Evolutionary conservation across 2,329 filamentous ascomycete species (phyloP).

Genomic region (Penicillium freii): DNA sequence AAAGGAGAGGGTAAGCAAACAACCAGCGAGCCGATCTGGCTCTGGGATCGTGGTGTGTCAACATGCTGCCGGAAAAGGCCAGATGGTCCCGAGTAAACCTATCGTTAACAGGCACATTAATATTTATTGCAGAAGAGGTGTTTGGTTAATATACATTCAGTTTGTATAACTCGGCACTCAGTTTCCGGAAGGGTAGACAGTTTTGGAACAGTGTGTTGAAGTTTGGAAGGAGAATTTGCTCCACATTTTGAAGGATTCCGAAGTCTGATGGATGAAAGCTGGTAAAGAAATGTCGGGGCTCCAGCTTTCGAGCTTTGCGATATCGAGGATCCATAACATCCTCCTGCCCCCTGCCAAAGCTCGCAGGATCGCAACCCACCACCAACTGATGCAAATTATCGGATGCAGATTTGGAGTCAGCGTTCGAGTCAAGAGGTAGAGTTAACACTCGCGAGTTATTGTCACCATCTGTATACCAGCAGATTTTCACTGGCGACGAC

Average conservation of each 20-base stretch:
- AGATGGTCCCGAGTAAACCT: constrained; percentile 54
- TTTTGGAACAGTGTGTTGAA: constrained; percentile 16
- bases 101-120: not conserved
- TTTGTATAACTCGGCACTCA: constrained; percentile 58
- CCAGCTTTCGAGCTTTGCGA: constrained; percentile 54
- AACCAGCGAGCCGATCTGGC: constrained; percentile 56
- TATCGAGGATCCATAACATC: constrained; percentile 54
- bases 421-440: not conserved
- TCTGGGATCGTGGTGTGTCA: constrained; percentile 51
- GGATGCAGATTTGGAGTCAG: not conserved
- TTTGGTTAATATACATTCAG: constrained; percentile 44
- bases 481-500: not conserved
- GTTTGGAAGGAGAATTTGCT: constrained; percentile 47
- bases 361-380: constrained; percentile 45
- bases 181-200: constrained; percentile 25
- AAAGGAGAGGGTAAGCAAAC: constrained; percentile 48
- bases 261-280: constrained; percentile 53
- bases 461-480: not conserved
- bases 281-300: constrained; percentile 47
- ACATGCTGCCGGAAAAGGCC: constrained; percentile 54
- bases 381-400: constrained; percentile 24
- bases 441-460: not conserved
- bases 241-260: constrained; percentile 54
- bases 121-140: constrained; percentile 22
- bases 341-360: constrained; percentile 48